A percentile compares a stretch with the other conserved stretches of the same genome.
Conservation (phyloP, 2,329 filamentous ascomycete genomes). For the Fusarium poae region DNA sequence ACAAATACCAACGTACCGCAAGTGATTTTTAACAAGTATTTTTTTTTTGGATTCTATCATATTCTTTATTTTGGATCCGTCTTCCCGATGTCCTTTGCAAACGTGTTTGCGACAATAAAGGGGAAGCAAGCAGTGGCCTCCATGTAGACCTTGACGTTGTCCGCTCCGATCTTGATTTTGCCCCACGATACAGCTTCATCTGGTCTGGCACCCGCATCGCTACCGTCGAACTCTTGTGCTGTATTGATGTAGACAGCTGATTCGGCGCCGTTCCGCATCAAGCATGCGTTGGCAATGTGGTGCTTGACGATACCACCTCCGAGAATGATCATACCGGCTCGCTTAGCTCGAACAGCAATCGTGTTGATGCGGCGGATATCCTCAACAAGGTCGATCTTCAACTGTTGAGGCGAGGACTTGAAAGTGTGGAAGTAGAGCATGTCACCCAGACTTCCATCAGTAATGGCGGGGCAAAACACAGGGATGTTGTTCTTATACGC, state of each 20-base stretch:
- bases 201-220: conserved; percentile 92
- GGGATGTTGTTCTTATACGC: conserved; percentile 97
- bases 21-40: background rate
- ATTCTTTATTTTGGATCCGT: conserved; percentile 20
- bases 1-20: background rate
- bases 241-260: conserved; percentile 98
- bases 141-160: conserved; percentile 85
- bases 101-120: conserved; percentile 75
- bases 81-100: conserved; percentile 65
- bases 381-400: conserved; percentile 91
- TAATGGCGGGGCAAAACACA: conserved; percentile 95
- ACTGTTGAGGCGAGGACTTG: conserved; percentile 83
- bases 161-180: conserved; percentile 91
- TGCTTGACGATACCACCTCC: conserved; percentile 98
- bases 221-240: conserved; percentile 96
- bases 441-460: conserved; percentile 93
- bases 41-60: conserved; percentile 9
- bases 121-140: conserved; percentile 76
- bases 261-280: conserved; percentile 98
- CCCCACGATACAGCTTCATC: conserved; percentile 99
- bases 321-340: conserved; percentile 94
- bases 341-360: conserved; percentile 86
- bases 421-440: conserved; percentile 99
- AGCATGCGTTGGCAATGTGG: conserved; percentile 95
- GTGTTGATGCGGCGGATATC: conserved; percentile 96